phyloP scores from a whole-genome alignment of 1,284 basidiomycete species.

The Tremellales sp. region DNA sequence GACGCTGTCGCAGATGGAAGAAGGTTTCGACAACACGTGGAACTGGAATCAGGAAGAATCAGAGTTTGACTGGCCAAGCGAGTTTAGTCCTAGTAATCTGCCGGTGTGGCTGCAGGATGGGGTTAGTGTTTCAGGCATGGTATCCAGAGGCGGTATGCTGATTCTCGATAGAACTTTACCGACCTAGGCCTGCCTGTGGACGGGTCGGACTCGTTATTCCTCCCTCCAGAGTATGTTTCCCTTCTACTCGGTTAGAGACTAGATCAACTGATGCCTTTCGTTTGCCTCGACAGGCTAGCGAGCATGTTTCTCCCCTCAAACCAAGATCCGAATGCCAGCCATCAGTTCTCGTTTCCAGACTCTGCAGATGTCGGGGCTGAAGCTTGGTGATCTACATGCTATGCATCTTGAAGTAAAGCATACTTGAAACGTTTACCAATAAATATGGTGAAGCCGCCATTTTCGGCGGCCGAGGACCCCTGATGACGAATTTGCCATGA shows the following conservation, averaged over 20 bases:
- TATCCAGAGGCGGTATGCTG: conserved; percentile 4
- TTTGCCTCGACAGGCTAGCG: conserved; percentile 30
- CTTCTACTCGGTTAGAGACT: neutral
- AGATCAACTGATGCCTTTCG: conserved; percentile 1
- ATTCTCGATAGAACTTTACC: conserved; percentile 61
- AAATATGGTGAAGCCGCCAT: no score
- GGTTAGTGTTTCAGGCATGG: conserved; percentile 54
- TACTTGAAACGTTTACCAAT: no score
- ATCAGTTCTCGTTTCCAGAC: conserved; percentile 40
- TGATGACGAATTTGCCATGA: neutral
- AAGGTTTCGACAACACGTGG: conserved; percentile 10
- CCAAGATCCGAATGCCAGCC: conserved; percentile 27
- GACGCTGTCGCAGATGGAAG: conserved; percentile 28
- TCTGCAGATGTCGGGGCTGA: conserved; percentile 45
- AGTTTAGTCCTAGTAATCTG: conserved; percentile 48
- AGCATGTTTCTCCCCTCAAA: conserved; percentile 46
- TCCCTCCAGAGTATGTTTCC: conserved; percentile 52
- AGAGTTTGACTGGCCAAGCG: conserved; percentile 68
- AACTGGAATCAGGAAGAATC: conserved; percentile 71
- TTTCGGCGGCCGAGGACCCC: neutral
- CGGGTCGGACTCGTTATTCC: conserved; percentile 81
- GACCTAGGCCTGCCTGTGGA: conserved; percentile 84
- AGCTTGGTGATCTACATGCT: conserved; percentile 35
- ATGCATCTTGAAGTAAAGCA: neutral
- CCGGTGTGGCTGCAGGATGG: conserved; percentile 56